phyloP scores from a whole-genome alignment of 345 rosid genomes.

The Theobroma cacao region DNA sequence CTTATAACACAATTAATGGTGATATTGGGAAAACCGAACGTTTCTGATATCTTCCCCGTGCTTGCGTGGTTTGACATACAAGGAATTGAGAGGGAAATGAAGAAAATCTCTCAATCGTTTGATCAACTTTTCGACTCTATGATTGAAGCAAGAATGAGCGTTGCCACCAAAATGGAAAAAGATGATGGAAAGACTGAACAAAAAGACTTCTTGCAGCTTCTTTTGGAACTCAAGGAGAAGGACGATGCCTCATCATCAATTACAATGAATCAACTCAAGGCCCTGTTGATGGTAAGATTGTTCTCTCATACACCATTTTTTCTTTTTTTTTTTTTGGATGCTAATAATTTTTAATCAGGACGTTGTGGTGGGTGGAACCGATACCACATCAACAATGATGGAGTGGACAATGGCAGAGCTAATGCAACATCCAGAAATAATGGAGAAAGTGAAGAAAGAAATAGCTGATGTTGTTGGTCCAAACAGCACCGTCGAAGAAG shows the following conservation, averaged over 20 bases:
- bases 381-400: conserved; percentile 7
- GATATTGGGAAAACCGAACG: conserved; percentile 31
- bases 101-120: not conserved
- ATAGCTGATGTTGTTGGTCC: not conserved
- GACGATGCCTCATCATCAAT: conserved; percentile 18
- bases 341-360: conserved; percentile 1
- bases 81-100: conserved; percentile 29
- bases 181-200: not conserved
- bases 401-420: conserved; percentile 13
- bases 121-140: conserved; percentile 23
- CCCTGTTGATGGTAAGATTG: conserved; percentile 29
- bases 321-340: not conserved
- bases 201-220: conserved; percentile 32
- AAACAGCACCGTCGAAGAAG: not conserved
- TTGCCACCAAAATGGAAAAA: not conserved
- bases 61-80: conserved; percentile 46
- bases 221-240: conserved; percentile 25
- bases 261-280: conserved; percentile 27
- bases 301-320: not conserved
- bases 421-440: not conserved
- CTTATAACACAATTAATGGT: conserved; percentile 22
- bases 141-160: conserved; percentile 19
- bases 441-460: conserved; percentile 11
- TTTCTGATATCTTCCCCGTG: conserved; percentile 46
- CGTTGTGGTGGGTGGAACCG: conserved; percentile 14